phyloP scores from a whole-genome alignment of 441 rosid genomes.

The Rhodomyrtus psidioides region DNA sequence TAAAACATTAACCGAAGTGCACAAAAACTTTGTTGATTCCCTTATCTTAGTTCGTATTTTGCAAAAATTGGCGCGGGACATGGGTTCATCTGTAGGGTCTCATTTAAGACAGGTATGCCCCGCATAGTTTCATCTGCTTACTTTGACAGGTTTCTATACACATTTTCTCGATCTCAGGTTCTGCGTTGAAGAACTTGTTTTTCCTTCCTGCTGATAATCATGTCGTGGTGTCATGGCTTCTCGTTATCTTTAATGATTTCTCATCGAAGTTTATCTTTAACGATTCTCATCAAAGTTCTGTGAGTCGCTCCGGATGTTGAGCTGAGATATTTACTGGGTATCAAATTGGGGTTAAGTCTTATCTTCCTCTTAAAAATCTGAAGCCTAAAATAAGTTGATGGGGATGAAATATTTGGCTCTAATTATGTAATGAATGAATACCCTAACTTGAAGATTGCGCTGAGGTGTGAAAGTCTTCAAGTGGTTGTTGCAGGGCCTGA shows the following conservation, averaged over 20 bases:
- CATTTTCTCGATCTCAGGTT: not conserved
- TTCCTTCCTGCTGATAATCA: not conserved
- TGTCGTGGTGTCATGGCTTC: not conserved
- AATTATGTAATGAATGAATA: not conserved
- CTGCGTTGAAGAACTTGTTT: not conserved
- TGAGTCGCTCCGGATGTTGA: not conserved
- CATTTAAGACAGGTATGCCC: constrained; percentile 79
- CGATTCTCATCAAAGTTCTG: not conserved
- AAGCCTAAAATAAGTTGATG: not conserved
- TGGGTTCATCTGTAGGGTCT: constrained; percentile 73
- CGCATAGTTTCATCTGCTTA: not conserved
- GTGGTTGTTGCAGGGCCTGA: not conserved
- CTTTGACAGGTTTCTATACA: not conserved
- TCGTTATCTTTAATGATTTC: not conserved
- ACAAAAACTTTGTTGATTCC: constrained; percentile 69
- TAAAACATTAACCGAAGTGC: constrained; percentile 82
- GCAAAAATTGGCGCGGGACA: constrained; percentile 84
- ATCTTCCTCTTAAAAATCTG: not conserved
- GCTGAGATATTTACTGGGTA: not conserved
- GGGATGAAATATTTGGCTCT: not conserved
- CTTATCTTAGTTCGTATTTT: constrained; percentile 66
- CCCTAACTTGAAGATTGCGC: not conserved
- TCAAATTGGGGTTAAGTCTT: not conserved
- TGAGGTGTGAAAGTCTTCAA: not conserved
- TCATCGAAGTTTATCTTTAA: not conserved